A percentile compares a stretch with the other conserved stretches of the same genome.
Evolutionary conservation across 2,329 filamentous ascomycete genomes (phyloP).

Genomic region (Dothistroma pini): DNA sequence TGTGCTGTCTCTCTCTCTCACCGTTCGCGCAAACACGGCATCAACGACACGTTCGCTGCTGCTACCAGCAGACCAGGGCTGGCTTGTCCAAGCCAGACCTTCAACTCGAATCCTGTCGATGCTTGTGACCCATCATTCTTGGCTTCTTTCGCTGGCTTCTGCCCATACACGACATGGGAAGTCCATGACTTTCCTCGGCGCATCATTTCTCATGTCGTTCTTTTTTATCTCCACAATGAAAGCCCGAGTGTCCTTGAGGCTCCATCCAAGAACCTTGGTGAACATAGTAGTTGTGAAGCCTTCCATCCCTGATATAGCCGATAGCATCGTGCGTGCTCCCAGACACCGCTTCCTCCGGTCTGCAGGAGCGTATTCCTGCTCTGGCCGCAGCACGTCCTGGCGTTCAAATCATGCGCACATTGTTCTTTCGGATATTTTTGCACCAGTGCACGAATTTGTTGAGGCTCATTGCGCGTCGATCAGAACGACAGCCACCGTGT

Average conservation of each 20-base stretch:
- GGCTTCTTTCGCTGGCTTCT: slow-evolving; percentile 13
- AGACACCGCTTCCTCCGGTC: slow-evolving; percentile 20
- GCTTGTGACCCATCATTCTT: neutral
- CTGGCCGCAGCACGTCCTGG: neutral
- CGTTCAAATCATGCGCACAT: neutral
- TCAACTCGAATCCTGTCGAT: neutral
- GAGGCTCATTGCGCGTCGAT: neutral
- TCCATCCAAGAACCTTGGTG: slow-evolving; percentile 29
- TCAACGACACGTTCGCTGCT: neutral
- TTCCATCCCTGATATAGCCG: slow-evolving; percentile 29
- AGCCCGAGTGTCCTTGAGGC: slow-evolving; percentile 23
- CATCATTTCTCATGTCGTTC: slow-evolving; percentile 19
- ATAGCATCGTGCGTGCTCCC: slow-evolving; percentile 26
- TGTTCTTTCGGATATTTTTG: neutral
- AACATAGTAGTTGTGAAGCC: slow-evolving; percentile 30
- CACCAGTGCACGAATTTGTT: neutral
- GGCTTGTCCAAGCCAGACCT: neutral
- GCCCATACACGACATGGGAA: slow-evolving; percentile 18
- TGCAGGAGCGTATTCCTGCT: neutral
- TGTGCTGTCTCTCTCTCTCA: neutral
- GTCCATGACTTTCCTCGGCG: slow-evolving; percentile 20
- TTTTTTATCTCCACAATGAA: slow-evolving; percentile 21
- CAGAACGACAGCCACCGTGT: neutral
- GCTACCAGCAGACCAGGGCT: neutral
- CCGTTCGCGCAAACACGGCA: neutral